These are phyloP conservation scores for Dendrocalamus sinicus DNA, from an alignment of 176 grass and related monocot genomes.

Conservation along the genomic window DNA sequence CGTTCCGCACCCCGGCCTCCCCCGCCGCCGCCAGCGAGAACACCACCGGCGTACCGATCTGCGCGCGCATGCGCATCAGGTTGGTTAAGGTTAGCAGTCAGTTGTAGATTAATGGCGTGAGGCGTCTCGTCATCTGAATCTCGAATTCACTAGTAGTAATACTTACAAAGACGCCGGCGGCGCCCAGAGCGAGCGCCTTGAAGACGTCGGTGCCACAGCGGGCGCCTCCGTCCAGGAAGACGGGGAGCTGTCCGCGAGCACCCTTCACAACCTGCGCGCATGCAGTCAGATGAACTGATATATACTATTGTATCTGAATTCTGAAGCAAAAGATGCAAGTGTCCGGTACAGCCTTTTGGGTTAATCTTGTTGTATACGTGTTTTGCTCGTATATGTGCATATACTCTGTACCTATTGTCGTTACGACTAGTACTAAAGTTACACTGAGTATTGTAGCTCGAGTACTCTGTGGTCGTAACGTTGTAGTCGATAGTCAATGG, in stretches of 20 bases:
- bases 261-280: conserved; percentile 66
- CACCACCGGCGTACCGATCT: conserved; percentile 91
- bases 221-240: conserved; percentile 92
- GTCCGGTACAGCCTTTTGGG: no score
- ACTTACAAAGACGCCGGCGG: conserved; percentile 89
- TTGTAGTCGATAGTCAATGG: no score
- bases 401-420: no score
- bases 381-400: no score
- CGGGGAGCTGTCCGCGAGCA: conserved; percentile 76
- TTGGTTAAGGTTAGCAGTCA: not conserved
- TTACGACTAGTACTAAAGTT: no score
- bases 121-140: not conserved
- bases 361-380: no score
- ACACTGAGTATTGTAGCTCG: no score
- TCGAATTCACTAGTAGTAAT: not conserved
- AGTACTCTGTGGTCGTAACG: no score
- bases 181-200: conserved; percentile 94
- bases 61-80: not conserved
- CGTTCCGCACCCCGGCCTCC: conserved; percentile 74
- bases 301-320: no score
- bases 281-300: not conserved
- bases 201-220: conserved; percentile 97
- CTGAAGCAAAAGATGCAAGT: no score
- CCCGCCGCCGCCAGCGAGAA: conserved; percentile 85
- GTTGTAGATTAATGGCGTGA: not conserved